Percentiles rank a stretch among this genome's conserved stretches.
These are phyloP conservation scores for Phytophthora fragariaefolia DNA, from an alignment of 352 stramenopile species.

Conservation along the genomic window DNA sequence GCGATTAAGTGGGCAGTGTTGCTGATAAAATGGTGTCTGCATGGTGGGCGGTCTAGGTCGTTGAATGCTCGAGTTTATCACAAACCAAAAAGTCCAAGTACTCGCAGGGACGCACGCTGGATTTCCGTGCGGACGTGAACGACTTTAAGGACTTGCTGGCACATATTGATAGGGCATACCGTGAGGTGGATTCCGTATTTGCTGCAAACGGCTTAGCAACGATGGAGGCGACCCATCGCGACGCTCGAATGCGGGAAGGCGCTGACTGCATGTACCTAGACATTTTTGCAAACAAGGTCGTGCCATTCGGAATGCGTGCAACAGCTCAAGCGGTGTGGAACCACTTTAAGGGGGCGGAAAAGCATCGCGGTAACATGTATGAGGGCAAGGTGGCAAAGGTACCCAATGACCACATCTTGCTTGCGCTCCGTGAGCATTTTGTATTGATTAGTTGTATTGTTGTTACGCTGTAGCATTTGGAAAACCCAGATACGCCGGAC, in stretches of 20 bases:
- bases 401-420: conserved; percentile 7
- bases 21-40: conserved; percentile 10
- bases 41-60: conserved; percentile 22
- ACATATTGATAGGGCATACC: conserved; percentile 42
- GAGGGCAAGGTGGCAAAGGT: conserved; percentile 50
- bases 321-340: conserved; percentile 49
- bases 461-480: conserved; percentile 41
- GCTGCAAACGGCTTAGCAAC: conserved; percentile 41
- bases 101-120: conserved; percentile 40
- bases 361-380: conserved; percentile 52
- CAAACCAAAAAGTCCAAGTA: conserved; percentile 44
- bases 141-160: conserved; percentile 45
- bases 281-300: conserved; percentile 52
- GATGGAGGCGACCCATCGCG: conserved; percentile 47
- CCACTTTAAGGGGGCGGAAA: conserved; percentile 52
- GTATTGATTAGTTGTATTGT: conserved; percentile 12
- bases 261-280: conserved; percentile 52
- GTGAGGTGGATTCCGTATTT: conserved; percentile 47
- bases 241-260: conserved; percentile 48
- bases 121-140: conserved; percentile 43
- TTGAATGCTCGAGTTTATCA: conserved; percentile 42
- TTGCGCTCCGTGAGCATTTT: background rate
- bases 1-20: background rate
- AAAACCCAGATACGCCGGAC: conserved; percentile 39
- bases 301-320: conserved; percentile 51